Base-by-base conservation (phyloP, 2,329 filamentous ascomycete genomes). In the Xylariales sp. region DNA sequence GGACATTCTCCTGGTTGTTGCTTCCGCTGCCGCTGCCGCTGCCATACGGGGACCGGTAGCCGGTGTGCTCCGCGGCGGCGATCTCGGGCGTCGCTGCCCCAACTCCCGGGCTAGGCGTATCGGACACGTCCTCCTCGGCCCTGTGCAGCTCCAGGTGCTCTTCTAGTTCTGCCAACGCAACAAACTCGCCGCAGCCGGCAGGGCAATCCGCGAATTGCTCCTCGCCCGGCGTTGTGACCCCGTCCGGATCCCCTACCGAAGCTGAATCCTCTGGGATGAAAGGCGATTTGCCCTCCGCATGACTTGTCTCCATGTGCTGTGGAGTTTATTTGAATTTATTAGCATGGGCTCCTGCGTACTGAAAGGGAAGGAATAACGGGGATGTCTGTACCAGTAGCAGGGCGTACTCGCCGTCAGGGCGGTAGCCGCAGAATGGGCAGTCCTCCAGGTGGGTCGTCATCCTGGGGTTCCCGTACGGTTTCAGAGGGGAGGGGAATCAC, bases 91-190 rank as follows among this genome's bases (percentile, higher is more conserved):
- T 33, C 14, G 18, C 18, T 15, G 29, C 15, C 11, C 15, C 29
- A 31, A n/a, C n/a, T n/a, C n/a, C n/a, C n/a, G n/a, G n/a, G n/a
- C n/a, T n/a, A n/a, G n/a, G n/a, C 8, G 8, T 25, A 8, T 25
- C 23, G 23, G 23, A 25, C 23, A 8, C 8, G 23, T 25, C 56
- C 4, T 63, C 63, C 51, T 78, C 75, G 14, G 69, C 67, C 32
- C 62, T 53, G 51, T 84, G 80, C 40, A 82, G 62, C 48, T 81
- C 74, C 24, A 82, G 51, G 51, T 85, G 81, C 30, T 65, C 69
- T 13, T 75, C 67, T 24, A 83, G 60, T 48, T 82, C 75, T 13
- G 62, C 55, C 6, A 65, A 49, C 6, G 66, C 57, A 15, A 83
- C 55, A n/a, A 67, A 54, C 54, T 85, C 80, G 21, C 74, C 74